phyloP scores from a whole-genome alignment of 2,329 filamentous ascomycete species.

The Fusarium pseudonygamai region DNA sequence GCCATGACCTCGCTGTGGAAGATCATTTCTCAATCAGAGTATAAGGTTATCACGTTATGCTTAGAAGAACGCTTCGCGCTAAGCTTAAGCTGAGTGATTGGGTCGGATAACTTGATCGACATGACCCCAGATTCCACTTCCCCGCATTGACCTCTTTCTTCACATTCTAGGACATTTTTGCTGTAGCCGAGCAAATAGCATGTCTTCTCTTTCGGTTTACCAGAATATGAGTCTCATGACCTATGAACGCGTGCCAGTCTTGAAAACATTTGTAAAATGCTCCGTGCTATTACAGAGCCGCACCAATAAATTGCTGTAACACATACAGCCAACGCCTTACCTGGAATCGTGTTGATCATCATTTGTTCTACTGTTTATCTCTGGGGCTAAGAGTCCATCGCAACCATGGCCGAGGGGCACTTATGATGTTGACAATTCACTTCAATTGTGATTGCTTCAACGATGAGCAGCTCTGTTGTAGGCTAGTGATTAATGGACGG shows the following conservation, averaged over 20 bases:
- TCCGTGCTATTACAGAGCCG: neutral
- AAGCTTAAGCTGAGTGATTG: neutral
- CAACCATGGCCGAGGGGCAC: too few relatives aligned
- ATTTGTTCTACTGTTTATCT: too few relatives aligned
- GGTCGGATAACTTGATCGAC: neutral
- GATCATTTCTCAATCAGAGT: neutral
- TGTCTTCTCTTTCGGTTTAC: too few relatives aligned
- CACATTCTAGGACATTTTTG: rapidly evolving
- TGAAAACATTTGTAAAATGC: rapidly evolving
- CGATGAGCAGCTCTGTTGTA: too few relatives aligned
- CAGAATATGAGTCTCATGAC: neutral
- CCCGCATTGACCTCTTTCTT: neutral
- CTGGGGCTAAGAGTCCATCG: too few relatives aligned
- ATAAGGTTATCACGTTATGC: neutral
- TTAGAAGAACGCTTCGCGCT: neutral
- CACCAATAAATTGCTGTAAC: neutral
- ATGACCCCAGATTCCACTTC: neutral
- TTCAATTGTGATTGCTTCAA: too few relatives aligned
- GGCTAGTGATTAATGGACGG: rapidly evolving
- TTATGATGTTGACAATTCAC: too few relatives aligned
- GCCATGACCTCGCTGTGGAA: neutral
- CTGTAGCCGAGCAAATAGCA: neutral
- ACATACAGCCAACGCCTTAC: too few relatives aligned
- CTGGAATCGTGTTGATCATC: neutral
- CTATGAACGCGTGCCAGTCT: neutral